A percentile compares a stretch with the other conserved stretches of the same genome.
These are phyloP conservation scores for Allantophomopsis lycopodina DNA, from an alignment of 2,329 filamentous ascomycete genomes.

Conservation along the genomic window DNA sequence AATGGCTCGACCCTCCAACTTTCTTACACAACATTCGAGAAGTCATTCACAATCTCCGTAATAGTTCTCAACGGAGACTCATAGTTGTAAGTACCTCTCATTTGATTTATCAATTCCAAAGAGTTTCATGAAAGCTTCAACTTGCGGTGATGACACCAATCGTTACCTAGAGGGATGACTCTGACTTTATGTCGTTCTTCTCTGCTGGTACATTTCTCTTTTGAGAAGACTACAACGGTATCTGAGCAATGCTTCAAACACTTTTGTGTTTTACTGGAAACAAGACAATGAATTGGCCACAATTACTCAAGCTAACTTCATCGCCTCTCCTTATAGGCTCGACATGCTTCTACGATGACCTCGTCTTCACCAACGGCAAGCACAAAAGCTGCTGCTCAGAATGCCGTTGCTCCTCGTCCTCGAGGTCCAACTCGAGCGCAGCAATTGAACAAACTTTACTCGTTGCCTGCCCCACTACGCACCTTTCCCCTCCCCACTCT, in stretches of 20 bases:
- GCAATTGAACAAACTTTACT: slow-evolving; percentile 61
- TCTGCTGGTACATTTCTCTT: slow-evolving; percentile 49
- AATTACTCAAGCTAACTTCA: slow-evolving; percentile 1
- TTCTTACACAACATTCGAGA: no score
- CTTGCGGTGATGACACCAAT: slow-evolving; percentile 46
- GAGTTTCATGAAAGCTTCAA: not conserved
- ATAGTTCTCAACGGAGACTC: no score
- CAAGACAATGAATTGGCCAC: not conserved
- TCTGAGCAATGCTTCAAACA: slow-evolving; percentile 48
- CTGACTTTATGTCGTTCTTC: slow-evolving; percentile 39
- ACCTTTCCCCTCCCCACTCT: slow-evolving; percentile 77
- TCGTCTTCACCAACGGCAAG: slow-evolving; percentile 1
- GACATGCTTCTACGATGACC: not conserved
- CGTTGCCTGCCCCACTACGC: slow-evolving; percentile 64
- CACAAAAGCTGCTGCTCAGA: slow-evolving; percentile 4
- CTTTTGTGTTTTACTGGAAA: no score
- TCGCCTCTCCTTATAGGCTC: slow-evolving; percentile 1
- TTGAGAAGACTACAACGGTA: slow-evolving; percentile 84
- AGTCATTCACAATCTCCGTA: no score
- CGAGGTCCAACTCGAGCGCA: slow-evolving; percentile 19
- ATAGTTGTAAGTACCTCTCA: not conserved
- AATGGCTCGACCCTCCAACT: no score
- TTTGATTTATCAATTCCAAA: not conserved
- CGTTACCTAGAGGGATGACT: slow-evolving; percentile 37
- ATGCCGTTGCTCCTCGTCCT: slow-evolving; percentile 9